Evolutionary conservation across 1,284 basidiomycete species (phyloP), one percentile per base, ranked within the genome.

Genomic region (Cryptococcus deneoformans): DNA sequence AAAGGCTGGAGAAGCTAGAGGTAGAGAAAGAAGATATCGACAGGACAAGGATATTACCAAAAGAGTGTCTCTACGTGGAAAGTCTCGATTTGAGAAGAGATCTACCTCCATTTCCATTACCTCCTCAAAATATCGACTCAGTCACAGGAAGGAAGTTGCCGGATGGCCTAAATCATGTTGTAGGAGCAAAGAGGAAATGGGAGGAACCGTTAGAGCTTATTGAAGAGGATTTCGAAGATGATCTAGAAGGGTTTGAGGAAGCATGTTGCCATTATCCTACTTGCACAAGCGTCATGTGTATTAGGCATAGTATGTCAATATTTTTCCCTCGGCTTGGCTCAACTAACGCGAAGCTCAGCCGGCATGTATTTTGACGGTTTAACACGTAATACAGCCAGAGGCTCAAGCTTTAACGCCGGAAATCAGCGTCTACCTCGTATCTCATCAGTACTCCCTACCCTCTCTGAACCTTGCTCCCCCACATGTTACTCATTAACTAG

Each of bases 41-140:
- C 38, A 11, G 14, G 5, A 61, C 60, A 8, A 43, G 51, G 6
- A 48, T 61, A 3, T 42, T 61, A 10, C 60, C 60, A 4, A 43
- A 45, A 8, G 45, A 46, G 29, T 49, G 46, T 12, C 35, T 16
- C 3, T 6, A 34, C 42, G 58, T 61, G 8, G 50, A 53, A n/a
- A 48, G 51, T 20, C 14, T 58, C 5, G 57, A 58, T 29, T 35
- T 61, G 14, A 52, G n/a, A n/a, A 47, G 60, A 34, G 57, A 58
- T 42, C 43, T 61, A 1, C 57, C 57, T n/a, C 53, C 57, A 11
- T 61, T 61, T 35, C 60, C 60, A 12, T 43, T 11, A 5, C 36
- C 48, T 44, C 51, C 54, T 14, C 42, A 52, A 20, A 16, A 16
- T 16, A 42, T 42, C 40, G 16, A 5, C 16, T 42, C 11, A 11